Conservation (phyloP, 345 rosid species). For the Limnanthes douglasii region DNA sequence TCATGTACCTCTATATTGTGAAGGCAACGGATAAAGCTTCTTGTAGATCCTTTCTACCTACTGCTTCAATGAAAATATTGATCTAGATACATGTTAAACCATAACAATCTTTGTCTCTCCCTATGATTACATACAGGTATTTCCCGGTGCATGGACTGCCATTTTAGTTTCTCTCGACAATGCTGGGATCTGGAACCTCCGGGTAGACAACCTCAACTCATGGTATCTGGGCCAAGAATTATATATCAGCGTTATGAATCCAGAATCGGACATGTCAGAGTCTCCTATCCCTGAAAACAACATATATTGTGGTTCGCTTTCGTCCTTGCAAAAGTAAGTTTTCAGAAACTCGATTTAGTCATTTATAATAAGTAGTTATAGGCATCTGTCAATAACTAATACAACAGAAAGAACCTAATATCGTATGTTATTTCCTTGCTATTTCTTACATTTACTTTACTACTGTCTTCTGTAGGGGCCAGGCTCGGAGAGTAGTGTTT, state of each 20-base stretch:
- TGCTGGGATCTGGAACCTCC: constrained; percentile 91
- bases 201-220: constrained; percentile 60
- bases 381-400: neutral
- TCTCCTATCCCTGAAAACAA: constrained; percentile 40
- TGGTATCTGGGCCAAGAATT: constrained; percentile 92
- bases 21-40: too few relatives aligned
- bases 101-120: neutral
- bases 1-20: too few relatives aligned
- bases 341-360: constrained; percentile 2
- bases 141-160: constrained; percentile 96
- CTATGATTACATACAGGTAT: constrained; percentile 37
- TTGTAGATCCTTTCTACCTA: too few relatives aligned
- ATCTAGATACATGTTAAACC: too few relatives aligned
- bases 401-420: neutral
- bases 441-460: neutral
- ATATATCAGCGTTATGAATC: constrained; percentile 54
- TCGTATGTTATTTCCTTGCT: neutral
- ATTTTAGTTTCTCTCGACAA: constrained; percentile 75
- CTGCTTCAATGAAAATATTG: too few relatives aligned
- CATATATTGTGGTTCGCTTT: constrained; percentile 72
- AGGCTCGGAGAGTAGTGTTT: constrained; percentile 50
- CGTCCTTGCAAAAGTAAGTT: constrained; percentile 68
- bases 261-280: constrained; percentile 50
- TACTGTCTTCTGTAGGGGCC: constrained; percentile 41
- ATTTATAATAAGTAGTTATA: neutral